Base-by-base conservation (phyloP, 306 rosid species). In the Dryas drummondii region DNA sequence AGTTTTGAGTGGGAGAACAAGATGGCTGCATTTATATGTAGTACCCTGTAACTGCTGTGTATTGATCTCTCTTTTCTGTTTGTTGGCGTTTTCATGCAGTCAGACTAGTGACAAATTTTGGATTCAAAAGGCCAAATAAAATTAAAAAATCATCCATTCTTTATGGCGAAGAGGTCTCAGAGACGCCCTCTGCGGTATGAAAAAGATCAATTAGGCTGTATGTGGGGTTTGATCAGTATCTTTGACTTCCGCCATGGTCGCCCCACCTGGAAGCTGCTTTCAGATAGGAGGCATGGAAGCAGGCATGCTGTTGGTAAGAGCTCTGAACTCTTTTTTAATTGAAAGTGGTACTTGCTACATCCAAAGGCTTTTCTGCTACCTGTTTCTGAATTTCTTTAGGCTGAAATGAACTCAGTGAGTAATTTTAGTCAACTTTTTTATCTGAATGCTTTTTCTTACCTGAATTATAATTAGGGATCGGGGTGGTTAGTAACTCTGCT, bases 161-260 rank as follows among this genome's bases (percentile, higher is more conserved):
- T 60, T 16, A 93, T 93, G 99, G 90, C 92, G 55, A 96, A 91
- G 85, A 86, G 82, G 75, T 90, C 99, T 44, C 89, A 86, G 70
- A 96, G 88, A 79, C 92, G 91, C 68, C 5, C 84, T 48, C 75
- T 87, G 67, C 88, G 87, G 75, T 87, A 84, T 80, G 97, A 89
- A 86, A 92, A 84, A 86, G 96, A 92, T 86, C 96, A 92, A 68
- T 86, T 89, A 3, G 98, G 99, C 55, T 96, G 99, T 72, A 96
- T 96, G 93, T 92, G 96, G 98, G 96, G 99, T n/a, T 89, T 96
- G 77, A 96, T 96, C 48, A 90, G 92, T 71, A 89, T 96, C 73
- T 84, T 96, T 72, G 98, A 96, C 86, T 92, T 96, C 78, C 97
- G 99, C 82, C 93, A 87, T 22, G 96, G 97, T 55, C 96, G 91